Evolutionary conservation across 257 asterid genomes (phyloP), one percentile per base, ranked within the genome.

Genomic region (Plantago elongata): DNA sequence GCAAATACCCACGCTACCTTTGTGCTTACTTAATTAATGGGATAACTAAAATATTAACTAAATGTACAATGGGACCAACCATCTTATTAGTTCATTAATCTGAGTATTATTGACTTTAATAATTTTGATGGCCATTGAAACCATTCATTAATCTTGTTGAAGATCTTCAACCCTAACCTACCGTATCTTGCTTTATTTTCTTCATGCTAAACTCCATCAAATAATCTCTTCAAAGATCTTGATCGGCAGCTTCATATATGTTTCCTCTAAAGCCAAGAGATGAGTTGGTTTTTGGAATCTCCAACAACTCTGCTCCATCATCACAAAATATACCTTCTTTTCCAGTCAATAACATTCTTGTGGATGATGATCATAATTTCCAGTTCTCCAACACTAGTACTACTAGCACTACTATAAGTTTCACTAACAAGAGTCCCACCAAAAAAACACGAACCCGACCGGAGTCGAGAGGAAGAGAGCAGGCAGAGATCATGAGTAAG

Each of bases 111-210:
- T 49, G 15, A 49, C 16, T n/a, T n/a, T 17, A 8, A 14, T 50
- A n/a, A 15, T 50, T 17, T n/a, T 50, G 13, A 49, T 49, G 14
- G 9, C 54, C 17, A 14, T 13, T 6, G 27, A 11, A n/a, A 34
- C 40, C 40, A 34, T 9, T 45, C 50, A 45, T 45, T 9, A 13
- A 13, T 13, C 57, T 5, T 11, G 6, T 9, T 9, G 42, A 42
- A 55, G 17, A 56, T 56, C 61, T 34, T 56, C 46, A 56, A 56
- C 61, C 61, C 61, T 56, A 56, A 56, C 46, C 61, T 27, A 56
- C 61, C 61, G 46, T 56, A 56, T 56, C 61, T 56, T 56, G 16
- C 45, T 56, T 34, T 56, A 0, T 11, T 18, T 34, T 56, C 2
- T 11, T 18, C 61, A 30, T 29, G 12, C 27, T 9, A 56, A 56